Evolutionary conservation across 2,329 filamentous ascomycete species (phyloP).

Genomic region (Aspergillus sp.): DNA sequence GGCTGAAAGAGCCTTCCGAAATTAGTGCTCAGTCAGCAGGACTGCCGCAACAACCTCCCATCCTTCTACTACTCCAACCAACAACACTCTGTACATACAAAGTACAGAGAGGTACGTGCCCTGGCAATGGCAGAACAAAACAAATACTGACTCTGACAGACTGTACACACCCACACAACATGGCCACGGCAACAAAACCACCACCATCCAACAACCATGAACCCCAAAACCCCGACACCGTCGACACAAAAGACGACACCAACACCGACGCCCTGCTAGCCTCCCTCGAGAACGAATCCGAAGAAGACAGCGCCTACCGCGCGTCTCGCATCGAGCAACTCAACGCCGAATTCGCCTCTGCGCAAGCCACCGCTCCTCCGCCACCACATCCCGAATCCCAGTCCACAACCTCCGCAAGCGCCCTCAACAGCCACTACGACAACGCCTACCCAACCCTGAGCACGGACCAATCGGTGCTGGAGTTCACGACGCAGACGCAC

Average conservation of each 20-base stretch:
- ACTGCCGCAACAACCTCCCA: no score
- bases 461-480: constrained; percentile 49
- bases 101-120: no score
- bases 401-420: constrained; percentile 9
- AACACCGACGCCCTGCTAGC: constrained; percentile 54
- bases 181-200: no score
- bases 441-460: constrained; percentile 28
- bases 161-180: no score
- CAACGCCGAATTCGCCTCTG: constrained; percentile 45
- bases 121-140: no score
- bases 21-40: no score
- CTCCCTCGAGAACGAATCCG: constrained; percentile 43
- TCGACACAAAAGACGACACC: constrained; percentile 34
- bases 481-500: constrained; percentile 50
- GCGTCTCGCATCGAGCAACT: constrained; percentile 51
- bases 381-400: constrained; percentile 5
- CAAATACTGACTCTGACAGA: no score
- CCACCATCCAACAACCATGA: no score
- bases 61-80: no score
- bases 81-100: no score
- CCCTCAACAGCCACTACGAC: constrained; percentile 17
- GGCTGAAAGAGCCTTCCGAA: no score
- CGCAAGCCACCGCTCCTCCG: constrained; percentile 27
- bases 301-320: constrained; percentile 47
- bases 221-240: constrained; percentile 10